Percentiles rank a stretch among this genome's conserved stretches.
phyloP scores from a whole-genome alignment of 164 flowering plant species.

The Aristolochia fimbriata region DNA sequence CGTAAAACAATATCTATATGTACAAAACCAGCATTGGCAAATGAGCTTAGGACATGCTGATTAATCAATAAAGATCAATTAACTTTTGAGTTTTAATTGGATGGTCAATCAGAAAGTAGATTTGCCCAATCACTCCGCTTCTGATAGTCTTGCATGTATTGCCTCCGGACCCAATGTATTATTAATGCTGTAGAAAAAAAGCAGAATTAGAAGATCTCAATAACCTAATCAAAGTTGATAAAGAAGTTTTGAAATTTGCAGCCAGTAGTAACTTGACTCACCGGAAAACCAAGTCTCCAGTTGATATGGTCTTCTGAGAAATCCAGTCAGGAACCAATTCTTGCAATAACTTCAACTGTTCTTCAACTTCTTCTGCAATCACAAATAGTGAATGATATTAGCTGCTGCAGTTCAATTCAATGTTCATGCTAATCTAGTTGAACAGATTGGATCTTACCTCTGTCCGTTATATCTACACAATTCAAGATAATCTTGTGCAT shows the following conservation, averaged over 20 bases:
- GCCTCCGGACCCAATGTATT: background rate
- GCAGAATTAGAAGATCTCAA: background rate
- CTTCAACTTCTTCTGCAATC: conserved; percentile 60
- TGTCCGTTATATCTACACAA: conserved; percentile 42
- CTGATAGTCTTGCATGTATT: conserved; percentile 5
- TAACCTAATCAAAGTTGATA: background rate
- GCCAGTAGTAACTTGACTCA: conserved; percentile 12
- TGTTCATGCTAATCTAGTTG: too few species aligned
- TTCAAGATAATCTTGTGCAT: conserved; percentile 40
- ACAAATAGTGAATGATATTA: too few species aligned
- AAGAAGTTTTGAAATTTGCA: background rate
- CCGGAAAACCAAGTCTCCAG: conserved; percentile 58
- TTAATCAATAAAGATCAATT: too few species aligned
- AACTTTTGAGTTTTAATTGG: too few species aligned
- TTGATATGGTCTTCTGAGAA: conserved; percentile 31
- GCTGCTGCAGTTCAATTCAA: too few species aligned
- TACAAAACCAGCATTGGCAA: too few species aligned
- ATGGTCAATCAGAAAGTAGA: too few species aligned
- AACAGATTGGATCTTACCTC: conserved; percentile 31
- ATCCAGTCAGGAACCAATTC: conserved; percentile 79
- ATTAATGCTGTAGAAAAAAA: background rate
- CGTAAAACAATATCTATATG: too few species aligned
- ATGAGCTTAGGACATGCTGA: too few species aligned
- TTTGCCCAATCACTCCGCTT: conserved; percentile 1
- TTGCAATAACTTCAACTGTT: conserved; percentile 47